A percentile compares a stretch with the other conserved stretches of the same genome.
These are phyloP conservation scores for Penicillium sp. DNA, from an alignment of 2,329 filamentous ascomycete genomes.

Conservation along the genomic window DNA sequence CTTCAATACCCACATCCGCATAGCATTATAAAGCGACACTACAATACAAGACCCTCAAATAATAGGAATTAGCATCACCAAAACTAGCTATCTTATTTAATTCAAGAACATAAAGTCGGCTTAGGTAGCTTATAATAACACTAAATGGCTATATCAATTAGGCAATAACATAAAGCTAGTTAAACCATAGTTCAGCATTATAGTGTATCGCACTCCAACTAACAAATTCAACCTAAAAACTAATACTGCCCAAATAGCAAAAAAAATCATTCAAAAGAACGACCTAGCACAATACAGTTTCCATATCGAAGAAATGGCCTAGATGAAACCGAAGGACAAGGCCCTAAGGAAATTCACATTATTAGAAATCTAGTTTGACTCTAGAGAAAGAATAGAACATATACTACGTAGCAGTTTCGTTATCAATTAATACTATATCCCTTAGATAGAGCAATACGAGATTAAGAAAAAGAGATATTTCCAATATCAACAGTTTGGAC, in stretches of 20 bases:
- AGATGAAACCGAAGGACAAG: conserved; percentile 28
- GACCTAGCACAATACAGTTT: conserved; percentile 11
- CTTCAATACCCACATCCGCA: conserved; percentile 14
- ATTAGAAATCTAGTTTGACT: too few species aligned
- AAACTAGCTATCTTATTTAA: conserved; percentile 20
- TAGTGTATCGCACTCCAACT: neutral
- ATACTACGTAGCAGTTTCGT: conserved; percentile 8
- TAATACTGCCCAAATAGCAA: neutral
- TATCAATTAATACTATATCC: conserved; percentile 22
- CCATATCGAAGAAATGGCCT: conserved; percentile 27
- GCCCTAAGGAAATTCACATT: conserved; percentile 18
- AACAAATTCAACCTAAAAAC: neutral
- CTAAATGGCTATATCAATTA: conserved; percentile 11
- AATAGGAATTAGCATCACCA: neutral
- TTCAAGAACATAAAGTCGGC: conserved; percentile 19
- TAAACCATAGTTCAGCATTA: conserved; percentile 1
- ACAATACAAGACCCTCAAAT: conserved; percentile 20
- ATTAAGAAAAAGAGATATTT: conserved; percentile 24
- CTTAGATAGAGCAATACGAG: conserved; percentile 17
- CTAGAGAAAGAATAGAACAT: neutral
- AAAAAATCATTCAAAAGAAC: neutral
- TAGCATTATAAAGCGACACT: conserved; percentile 3
- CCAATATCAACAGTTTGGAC: too few species aligned
- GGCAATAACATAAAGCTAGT: conserved; percentile 10
- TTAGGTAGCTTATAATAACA: conserved; percentile 6